Evolutionary conservation across 1,284 basidiomycete genomes (phyloP).

Genomic region (Melanopsichium pennsylvanicum): DNA sequence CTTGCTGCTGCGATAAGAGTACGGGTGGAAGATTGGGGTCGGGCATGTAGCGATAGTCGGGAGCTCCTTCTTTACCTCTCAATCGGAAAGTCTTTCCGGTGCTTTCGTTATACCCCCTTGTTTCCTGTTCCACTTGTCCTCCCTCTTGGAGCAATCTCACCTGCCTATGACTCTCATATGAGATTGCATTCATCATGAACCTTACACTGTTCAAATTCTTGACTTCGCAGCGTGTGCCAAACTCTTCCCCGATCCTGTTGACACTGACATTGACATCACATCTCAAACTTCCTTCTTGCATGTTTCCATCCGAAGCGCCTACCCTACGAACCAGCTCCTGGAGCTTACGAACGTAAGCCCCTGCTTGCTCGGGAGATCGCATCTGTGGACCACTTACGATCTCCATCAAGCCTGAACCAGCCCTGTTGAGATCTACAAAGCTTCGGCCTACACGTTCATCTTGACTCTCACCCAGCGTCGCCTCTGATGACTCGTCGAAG

Average conservation of each 20-base stretch:
- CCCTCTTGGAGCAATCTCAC: constrained; percentile 71
- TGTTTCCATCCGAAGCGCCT: constrained; percentile 91
- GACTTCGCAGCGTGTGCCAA: constrained; percentile 90
- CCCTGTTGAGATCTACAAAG: constrained; percentile 84
- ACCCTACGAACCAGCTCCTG: constrained; percentile 83
- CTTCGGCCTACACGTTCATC: constrained; percentile 69
- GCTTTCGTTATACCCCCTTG: constrained; percentile 86
- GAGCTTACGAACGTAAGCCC: constrained; percentile 83
- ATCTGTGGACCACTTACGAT: constrained; percentile 95
- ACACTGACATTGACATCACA: constrained; percentile 94
- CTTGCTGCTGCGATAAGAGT: constrained; percentile 71
- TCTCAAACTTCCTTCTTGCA: constrained; percentile 82
- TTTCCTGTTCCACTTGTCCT: constrained; percentile 77
- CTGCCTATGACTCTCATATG: constrained; percentile 78
- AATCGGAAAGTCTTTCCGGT: constrained; percentile 81
- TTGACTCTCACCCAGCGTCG: constrained; percentile 60
- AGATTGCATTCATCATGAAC: constrained; percentile 85
- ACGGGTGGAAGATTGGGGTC: constrained; percentile 86
- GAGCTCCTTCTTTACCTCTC: constrained; percentile 89
- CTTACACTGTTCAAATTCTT: constrained; percentile 95
- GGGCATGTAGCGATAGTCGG: constrained; percentile 98
- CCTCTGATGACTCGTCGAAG: constrained; percentile 6
- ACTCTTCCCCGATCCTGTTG: constrained; percentile 70
- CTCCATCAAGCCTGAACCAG: constrained; percentile 89
- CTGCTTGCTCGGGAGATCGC: constrained; percentile 88